Evolutionary conservation across 1,284 basidiomycete genomes (phyloP), one percentile per base, ranked within the genome.

Genomic region (Cutaneotrichosporon sp.): DNA sequence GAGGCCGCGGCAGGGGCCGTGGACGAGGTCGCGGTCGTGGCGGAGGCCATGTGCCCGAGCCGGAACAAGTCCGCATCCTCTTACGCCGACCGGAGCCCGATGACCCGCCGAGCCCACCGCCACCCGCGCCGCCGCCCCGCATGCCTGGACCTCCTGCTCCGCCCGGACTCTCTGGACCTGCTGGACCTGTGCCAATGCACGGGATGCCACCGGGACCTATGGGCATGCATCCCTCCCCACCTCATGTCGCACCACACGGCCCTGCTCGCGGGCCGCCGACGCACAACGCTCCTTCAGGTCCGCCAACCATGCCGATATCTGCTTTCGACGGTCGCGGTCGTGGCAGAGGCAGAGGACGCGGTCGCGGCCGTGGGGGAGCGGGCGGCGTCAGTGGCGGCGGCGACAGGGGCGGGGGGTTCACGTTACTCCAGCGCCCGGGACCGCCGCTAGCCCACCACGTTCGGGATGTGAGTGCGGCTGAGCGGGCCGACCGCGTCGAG

Each of bases 361-460:
- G 50, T 0, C 34, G 48, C 10, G 57, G 57, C 9, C 50, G 49
- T 12, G 49, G 49, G 3, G 42, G 56, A 2, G 52, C 47, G 31
- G 38, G 38, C 12, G 49, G 63, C n/a, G 51, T 59, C 2, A 54
- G 63, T 26, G 57, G 59, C n/a, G 46, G 52, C 43, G 33, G 46
- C 5, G 59, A 51, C 25, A 34, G 39, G 41, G 60, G 61, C 7
- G 64, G 63, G 33, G 63, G 62, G 29, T 71, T 71, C 38, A 65
- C 65, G 0, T 60, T 70, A 5, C 64, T 71, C n/a, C 66, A 70
- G 57, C 56, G 70, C 49, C 70, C 70, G 17, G 66, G 61, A 25
- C 63, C 63, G 8, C 62, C 64, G 10, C 57, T 63, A 10, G 57
- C 55, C 4, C 59, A 59, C 26, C 60, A 51, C n/a, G 53, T 52